Evolutionary conservation across 2,329 filamentous ascomycete genomes (phyloP).

Genomic region (Ophiostoma populinum): DNA sequence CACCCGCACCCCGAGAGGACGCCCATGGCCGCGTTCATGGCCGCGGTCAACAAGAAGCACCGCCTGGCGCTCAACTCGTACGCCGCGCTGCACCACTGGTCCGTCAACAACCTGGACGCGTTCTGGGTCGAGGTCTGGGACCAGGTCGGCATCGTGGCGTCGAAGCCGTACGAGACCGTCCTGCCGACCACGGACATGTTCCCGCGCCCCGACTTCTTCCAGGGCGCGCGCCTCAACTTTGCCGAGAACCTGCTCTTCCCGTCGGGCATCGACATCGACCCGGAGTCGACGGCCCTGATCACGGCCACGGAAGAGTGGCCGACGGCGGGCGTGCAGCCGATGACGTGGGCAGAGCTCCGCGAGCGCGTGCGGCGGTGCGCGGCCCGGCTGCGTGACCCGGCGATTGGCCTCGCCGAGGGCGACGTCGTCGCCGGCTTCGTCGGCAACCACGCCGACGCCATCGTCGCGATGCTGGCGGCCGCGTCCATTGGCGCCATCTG

Average conservation of each 20-base stretch:
- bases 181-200: conserved; percentile 55
- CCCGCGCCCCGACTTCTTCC: conserved; percentile 74
- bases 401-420: conserved; percentile 38
- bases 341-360: conserved; percentile 64
- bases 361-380: conserved; percentile 61
- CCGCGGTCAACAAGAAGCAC: conserved; percentile 51
- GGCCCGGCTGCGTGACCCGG: conserved; percentile 39
- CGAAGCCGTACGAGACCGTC: conserved; percentile 49
- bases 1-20: conserved; percentile 51
- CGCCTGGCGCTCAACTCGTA: conserved; percentile 47
- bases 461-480: conserved; percentile 76
- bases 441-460: conserved; percentile 73
- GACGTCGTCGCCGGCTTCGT: conserved; percentile 58
- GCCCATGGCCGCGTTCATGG: conserved; percentile 55
- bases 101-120: conserved; percentile 50
- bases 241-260: conserved; percentile 90
- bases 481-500: conserved; percentile 74
- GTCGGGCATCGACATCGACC: conserved; percentile 30
- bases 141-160: conserved; percentile 59
- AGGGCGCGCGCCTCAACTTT: conserved; percentile 68
- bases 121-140: conserved; percentile 85
- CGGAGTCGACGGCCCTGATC: conserved; percentile 53
- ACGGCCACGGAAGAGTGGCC: conserved; percentile 55
- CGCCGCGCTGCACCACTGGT: conserved; percentile 69
- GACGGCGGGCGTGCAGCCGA: conserved; percentile 27